Conservation (phyloP, 2,329 filamentous ascomycete species). For the Dactylonectria macrodidyma region DNA sequence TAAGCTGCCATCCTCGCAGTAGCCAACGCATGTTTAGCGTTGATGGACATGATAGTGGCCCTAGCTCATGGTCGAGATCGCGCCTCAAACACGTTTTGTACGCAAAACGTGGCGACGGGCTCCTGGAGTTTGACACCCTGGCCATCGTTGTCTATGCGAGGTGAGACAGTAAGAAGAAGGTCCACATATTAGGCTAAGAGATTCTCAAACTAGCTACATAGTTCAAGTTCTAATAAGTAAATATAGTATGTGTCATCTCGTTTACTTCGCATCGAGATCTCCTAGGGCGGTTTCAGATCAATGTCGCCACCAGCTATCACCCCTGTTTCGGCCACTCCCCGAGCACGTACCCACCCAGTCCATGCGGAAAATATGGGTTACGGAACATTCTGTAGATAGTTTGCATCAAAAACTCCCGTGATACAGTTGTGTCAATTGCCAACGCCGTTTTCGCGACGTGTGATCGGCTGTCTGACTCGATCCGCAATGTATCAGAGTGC, state of each 20-base stretch:
- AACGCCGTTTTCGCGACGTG: not conserved
- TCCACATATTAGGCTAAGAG: not conserved
- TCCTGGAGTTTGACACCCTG: not conserved
- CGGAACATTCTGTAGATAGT: not conserved
- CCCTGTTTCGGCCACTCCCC: not conserved
- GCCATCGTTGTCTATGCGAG: not conserved
- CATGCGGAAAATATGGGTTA: not conserved
- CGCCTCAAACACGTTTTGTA: not conserved
- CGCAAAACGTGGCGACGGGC: not conserved
- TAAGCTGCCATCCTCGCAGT: not conserved
- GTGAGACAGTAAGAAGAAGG: not conserved
- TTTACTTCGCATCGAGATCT: not conserved
- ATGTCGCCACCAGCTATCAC: not conserved
- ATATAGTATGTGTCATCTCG: not conserved
- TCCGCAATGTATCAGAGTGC: not conserved
- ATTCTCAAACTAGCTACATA: not conserved
- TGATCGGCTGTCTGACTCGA: not conserved
- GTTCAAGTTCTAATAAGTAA: not conserved
- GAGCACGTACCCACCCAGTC: not conserved
- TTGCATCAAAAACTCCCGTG: not conserved
- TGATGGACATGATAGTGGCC: not conserved
- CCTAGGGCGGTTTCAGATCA: not conserved
- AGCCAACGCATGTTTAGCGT: not conserved
- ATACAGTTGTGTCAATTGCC: not conserved
- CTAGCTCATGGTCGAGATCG: not conserved